Conservation (phyloP, 305 asterid genomes). For the Withania somnifera region DNA sequence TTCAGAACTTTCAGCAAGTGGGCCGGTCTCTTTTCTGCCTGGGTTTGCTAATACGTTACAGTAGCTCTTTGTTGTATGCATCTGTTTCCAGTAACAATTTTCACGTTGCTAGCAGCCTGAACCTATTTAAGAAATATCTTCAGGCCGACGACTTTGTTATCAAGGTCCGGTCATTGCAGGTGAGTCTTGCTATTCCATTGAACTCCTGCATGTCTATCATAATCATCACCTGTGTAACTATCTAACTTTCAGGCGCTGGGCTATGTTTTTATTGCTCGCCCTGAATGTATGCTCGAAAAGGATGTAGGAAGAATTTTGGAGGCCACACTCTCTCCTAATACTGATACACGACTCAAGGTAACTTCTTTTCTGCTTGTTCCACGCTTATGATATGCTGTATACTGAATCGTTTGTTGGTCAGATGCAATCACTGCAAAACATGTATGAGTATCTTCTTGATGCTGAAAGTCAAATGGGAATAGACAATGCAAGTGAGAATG, state of each 20-base stretch:
- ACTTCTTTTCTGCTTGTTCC: conserved; percentile 6
- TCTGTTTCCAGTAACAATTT: conserved; percentile 46
- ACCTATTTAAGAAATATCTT: conserved; percentile 76
- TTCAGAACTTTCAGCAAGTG: conserved; percentile 58
- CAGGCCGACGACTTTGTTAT: conserved; percentile 79
- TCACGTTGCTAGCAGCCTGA: conserved; percentile 55
- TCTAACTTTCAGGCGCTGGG: conserved; percentile 75
- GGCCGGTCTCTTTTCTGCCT: conserved; percentile 97
- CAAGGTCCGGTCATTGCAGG: conserved; percentile 94
- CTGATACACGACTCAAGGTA: conserved; percentile 86
- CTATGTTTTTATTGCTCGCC: conserved; percentile 79
- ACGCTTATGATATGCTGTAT: conserved; percentile 9
- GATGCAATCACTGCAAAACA: conserved; percentile 95
- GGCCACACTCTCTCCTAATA: conserved; percentile 52
- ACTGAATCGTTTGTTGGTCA: conserved; percentile 34
- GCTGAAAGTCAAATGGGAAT: conserved; percentile 85
- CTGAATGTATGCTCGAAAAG: conserved; percentile 86
- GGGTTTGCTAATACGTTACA: conserved; percentile 94
- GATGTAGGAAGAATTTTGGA: conserved; percentile 65
- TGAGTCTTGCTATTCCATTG: conserved; percentile 14
- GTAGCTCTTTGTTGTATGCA: conserved; percentile 52
- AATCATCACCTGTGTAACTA: conserved; percentile 5
- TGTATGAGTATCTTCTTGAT: conserved; percentile 90
- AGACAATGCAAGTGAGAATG: conserved; percentile 43
- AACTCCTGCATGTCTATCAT: neutral